These are phyloP conservation scores for Glomus cerebriforme DNA, from an alignment of 192 early-diverging fungal genomes.

Conservation along the genomic window DNA sequence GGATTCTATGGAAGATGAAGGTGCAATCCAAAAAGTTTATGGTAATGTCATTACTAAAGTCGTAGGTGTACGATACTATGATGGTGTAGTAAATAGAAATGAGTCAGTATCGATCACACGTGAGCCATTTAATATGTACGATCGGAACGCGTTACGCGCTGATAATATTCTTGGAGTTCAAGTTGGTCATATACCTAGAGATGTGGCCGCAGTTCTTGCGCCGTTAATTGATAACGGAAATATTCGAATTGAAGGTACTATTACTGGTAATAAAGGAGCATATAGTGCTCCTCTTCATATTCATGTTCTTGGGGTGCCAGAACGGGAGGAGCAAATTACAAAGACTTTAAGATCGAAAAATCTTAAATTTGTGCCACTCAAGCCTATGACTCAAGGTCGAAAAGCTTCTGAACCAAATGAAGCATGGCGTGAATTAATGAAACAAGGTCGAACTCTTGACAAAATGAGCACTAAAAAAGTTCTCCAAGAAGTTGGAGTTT, in stretches of 20 bases:
- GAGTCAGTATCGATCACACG: neutral
- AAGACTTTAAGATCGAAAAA: neutral
- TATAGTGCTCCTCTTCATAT: neutral
- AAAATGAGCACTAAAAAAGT: neutral
- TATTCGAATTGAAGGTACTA: conserved; percentile 6
- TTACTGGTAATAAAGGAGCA: neutral
- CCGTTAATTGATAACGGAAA: neutral
- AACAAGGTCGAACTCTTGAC: neutral
- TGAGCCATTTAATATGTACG: neutral
- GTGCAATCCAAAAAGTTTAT: neutral
- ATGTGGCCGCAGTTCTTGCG: neutral
- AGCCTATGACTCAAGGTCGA: neutral
- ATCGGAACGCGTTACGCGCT: neutral
- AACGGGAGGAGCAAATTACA: neutral
- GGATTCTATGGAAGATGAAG: neutral
- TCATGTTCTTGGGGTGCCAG: neutral
- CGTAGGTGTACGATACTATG: neutral
- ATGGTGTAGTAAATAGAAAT: neutral
- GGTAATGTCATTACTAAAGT: neutral
- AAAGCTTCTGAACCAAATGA: neutral
- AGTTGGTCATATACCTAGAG: conserved; percentile 8
- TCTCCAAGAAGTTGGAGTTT: neutral
- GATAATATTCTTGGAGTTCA: conserved; percentile 4
- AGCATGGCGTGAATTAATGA: neutral
- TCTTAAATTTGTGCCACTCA: neutral